These are phyloP conservation scores for Populus davidiana DNA, from an alignment of 345 rosid species.

Conservation along the genomic window DNA sequence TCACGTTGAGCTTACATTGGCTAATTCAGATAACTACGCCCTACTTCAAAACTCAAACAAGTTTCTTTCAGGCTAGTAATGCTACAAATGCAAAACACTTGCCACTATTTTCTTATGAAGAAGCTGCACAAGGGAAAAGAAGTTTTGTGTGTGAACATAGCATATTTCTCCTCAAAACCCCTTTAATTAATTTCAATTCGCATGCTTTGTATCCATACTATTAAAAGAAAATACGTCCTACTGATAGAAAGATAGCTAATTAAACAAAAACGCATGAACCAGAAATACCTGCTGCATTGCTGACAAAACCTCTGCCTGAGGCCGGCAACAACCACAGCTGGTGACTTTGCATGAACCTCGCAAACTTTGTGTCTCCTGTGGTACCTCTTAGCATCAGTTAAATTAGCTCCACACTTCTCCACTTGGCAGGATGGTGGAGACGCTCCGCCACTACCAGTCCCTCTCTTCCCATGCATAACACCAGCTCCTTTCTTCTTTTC, in stretches of 20 bases:
- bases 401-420: slow-evolving; percentile 61
- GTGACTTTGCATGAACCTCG: slow-evolving; percentile 75
- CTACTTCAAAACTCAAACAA: background rate
- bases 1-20: background rate
- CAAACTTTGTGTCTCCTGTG: slow-evolving; percentile 86
- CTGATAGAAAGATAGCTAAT: background rate
- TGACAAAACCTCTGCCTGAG: slow-evolving; percentile 78
- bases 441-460: slow-evolving; percentile 21
- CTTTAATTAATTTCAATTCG: background rate
- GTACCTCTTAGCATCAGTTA: slow-evolving; percentile 66
- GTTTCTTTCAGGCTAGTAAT: background rate
- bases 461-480: slow-evolving; percentile 28
- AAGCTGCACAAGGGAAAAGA: background rate
- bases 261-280: background rate
- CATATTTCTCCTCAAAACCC: background rate
- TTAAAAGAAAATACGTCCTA: background rate
- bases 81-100: background rate
- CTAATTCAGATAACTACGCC: background rate
- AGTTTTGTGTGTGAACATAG: background rate
- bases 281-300: slow-evolving; percentile 90
- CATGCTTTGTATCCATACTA: background rate
- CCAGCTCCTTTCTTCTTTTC: slow-evolving; percentile 35
- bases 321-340: slow-evolving; percentile 53
- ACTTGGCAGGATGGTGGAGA: slow-evolving; percentile 59
- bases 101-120: no score